A percentile compares a stretch with the other conserved stretches of the same genome.
phyloP scores from a whole-genome alignment of 805 yeast species.

The Saccharomycopsis malanga region DNA sequence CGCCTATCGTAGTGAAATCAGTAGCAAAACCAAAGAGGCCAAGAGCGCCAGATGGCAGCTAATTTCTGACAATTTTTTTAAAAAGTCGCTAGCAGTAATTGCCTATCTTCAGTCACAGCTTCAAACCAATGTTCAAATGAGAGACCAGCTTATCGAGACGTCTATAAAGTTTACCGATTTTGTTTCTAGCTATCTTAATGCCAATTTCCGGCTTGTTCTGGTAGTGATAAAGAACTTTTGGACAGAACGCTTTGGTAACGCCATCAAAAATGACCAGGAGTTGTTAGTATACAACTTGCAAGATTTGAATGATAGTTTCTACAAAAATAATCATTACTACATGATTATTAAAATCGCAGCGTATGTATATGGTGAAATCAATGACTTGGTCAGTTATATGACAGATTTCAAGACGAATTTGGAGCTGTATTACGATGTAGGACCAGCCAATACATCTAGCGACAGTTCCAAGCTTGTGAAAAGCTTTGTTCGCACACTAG shows the following conservation, averaged over 20 bases:
- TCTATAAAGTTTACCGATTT: slow-evolving; percentile 11
- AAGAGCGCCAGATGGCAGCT: slow-evolving; percentile 11
- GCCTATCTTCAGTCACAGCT: slow-evolving; percentile 1
- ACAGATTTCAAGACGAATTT: slow-evolving; percentile 4
- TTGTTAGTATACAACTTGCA: slow-evolving; percentile 9
- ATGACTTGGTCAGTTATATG: slow-evolving; percentile 3
- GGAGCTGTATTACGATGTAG: not conserved
- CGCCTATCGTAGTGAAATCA: no score
- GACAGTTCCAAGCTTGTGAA: not conserved
- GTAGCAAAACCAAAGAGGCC: not conserved
- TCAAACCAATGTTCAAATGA: no score
- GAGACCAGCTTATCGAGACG: slow-evolving; percentile 8
- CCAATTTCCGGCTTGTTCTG: slow-evolving; percentile 15
- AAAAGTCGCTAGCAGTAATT: slow-evolving; percentile 13
- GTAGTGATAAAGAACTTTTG: slow-evolving; percentile 19
- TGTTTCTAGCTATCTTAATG: slow-evolving; percentile 7
- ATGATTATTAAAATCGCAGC: slow-evolving; percentile 15
- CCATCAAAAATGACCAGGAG: slow-evolving; percentile 5
- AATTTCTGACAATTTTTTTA: slow-evolving; percentile 13
- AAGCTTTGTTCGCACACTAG: not conserved
- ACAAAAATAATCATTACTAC: slow-evolving; percentile 14
- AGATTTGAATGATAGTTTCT: slow-evolving; percentile 17
- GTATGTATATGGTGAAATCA: slow-evolving; percentile 9
- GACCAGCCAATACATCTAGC: not conserved
- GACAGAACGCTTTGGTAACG: slow-evolving; percentile 13